Base-by-base conservation (phyloP, 2,329 filamentous ascomycete species). In the Colletotrichum zoysiae region DNA sequence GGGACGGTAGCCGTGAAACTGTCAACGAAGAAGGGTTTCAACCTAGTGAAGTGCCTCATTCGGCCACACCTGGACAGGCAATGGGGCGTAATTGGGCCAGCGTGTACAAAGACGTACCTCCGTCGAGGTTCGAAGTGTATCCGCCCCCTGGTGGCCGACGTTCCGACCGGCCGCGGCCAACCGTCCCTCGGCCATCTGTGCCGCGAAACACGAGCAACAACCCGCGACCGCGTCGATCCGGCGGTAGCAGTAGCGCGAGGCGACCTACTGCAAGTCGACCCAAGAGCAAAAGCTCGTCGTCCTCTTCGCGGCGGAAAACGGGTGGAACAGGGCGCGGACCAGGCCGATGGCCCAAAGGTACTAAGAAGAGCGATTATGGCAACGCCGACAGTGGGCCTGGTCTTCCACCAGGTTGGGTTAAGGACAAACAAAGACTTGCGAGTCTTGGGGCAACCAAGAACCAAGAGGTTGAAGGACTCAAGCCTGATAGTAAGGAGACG, bases 91-190 rank as follows among this genome's bases (percentile, higher is more conserved):
- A 81, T 51, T 90, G 88, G 88, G 77, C 79, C 14, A 76, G 79
- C 4, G 78, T 83, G 2, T 90, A 90, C 76, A 82, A 82, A 18
- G 81, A 84, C 59, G 92, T 96, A 35, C 92, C 93, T 3, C 84
- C 90, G 0, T 90, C 86, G 1, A 89, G 93, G 44, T 97, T 94
- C 79, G 92, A 95, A 76, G 89, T 96, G 51, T 95, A 93, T 77
- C 94, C 94, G 11, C 89, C 92, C 0, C 83, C 82, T 14, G 81
- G 82, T 1, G 81, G 84, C 63, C 85, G 88, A 30, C 84, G 88
- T 8, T 78, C 81, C 20, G 86, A 86, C 56, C 83, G 87, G 20
- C 78, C 83, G 14, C 83, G 87, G 26, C 78, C 81, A 26, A 82
- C 80, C 9, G 81, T 84, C 3, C 78, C 79, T 50, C 82, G 86